phyloP scores from a whole-genome alignment of 2,329 filamentous ascomycete genomes.

The Hypocrella siamensis region DNA sequence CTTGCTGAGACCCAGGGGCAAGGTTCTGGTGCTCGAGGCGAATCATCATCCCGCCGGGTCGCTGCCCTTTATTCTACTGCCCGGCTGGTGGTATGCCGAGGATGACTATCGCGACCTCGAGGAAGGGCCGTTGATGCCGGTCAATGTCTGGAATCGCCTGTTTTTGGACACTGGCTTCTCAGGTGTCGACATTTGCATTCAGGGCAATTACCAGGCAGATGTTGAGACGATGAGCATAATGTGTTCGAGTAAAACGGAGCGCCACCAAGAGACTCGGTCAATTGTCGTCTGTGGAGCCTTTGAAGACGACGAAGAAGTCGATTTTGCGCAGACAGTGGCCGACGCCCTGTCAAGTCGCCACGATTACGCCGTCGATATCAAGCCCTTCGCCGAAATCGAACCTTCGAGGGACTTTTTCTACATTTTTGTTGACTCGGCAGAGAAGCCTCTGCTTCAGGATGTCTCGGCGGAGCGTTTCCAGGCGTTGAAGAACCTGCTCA shows the following conservation, averaged over 20 bases:
- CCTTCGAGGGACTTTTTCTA: background rate
- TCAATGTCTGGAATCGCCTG: constrained; percentile 2
- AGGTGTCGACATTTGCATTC: constrained; percentile 2
- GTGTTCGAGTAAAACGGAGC: constrained; percentile 1
- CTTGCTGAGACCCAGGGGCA: constrained; percentile 5
- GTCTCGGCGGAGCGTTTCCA: constrained; percentile 3
- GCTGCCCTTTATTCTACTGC: constrained; percentile 4
- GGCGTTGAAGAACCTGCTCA: constrained; percentile 2
- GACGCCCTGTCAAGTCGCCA: constrained; percentile 1
- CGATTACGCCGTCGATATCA: background rate
- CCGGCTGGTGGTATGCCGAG: constrained; percentile 4
- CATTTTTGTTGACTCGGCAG: constrained; percentile 2
- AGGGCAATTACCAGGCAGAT: background rate
- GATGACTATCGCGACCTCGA: constrained; percentile 3
- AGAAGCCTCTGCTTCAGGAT: background rate
- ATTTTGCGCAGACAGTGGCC: constrained; percentile 2
- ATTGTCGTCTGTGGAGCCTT: constrained; percentile 3
- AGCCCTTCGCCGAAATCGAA: constrained; percentile 1
- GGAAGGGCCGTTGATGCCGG: constrained; percentile 2
- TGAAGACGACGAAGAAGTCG: constrained; percentile 1
- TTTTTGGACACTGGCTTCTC: constrained; percentile 4
- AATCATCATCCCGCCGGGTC: constrained; percentile 1
- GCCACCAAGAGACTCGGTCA: background rate
- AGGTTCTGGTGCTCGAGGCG: constrained; percentile 5
- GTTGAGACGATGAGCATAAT: constrained; percentile 1